Base-by-base conservation (phyloP, 1,139 yeast genomes). In the Yamadazyma jaroonii region DNA sequence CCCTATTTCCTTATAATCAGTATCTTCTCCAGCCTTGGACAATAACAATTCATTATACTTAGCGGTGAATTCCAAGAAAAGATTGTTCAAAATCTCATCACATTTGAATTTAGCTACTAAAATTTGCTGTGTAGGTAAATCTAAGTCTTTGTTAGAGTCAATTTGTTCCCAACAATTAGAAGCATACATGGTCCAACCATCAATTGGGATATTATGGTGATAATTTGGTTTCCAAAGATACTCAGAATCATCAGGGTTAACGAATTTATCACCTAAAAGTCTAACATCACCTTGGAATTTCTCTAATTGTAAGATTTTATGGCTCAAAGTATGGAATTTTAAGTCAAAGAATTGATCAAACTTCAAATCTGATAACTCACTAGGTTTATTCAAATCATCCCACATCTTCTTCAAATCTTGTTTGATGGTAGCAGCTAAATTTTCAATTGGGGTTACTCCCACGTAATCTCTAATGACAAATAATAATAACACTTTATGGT, bases 121-220 rank as follows among this genome's bases (percentile, higher is more conserved):
- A 32, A 88, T 86, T 58, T 92, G 98, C 57, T 92, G 98, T 1
- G 97, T 90, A 20, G 98, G 98, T 49, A 92, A 72, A 61, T 92
- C 98, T 49, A 92, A 75, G 56, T 92, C 98, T 61, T 88, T 90
- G 62, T 92, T 92, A 43, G 76, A 74, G 59, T 89, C 95, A 52
- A 92, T 92, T 59, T 89, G 96, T 36, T 85, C 83, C 98, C 98
- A 92, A 47, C 96, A 83, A 54, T 82, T 86, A 39, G 81, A 84
- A 1, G 97, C 90, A 54, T 92, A 92, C 62, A 89, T 65, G 4
- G 94, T 78, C 97, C 98, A 92, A 10, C 97, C 98, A 60, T 92
- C 98, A 36, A 92, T 73, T 6, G 98, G 98, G 35, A 92, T 80
- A 37, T 77, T 72, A 48, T 94, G 90, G 54, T 88, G 96, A 56